A percentile compares a stretch with the other conserved stretches of the same genome.
Evolutionary conservation across 2,329 filamentous ascomycete species (phyloP).

Genomic region (Penicillium occitanis): DNA sequence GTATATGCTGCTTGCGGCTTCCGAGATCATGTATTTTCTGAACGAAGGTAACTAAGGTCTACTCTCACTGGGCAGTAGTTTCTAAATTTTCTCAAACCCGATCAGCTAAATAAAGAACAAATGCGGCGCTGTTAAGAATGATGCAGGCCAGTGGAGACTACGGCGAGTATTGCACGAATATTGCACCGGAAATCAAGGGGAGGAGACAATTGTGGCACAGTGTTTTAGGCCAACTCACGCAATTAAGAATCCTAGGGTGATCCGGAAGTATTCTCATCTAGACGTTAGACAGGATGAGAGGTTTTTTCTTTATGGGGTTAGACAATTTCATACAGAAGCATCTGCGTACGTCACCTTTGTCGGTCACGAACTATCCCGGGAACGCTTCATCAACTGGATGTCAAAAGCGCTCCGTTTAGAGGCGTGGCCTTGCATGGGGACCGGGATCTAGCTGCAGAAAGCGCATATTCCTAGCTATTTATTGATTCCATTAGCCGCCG

Average conservation of each 20-base stretch:
- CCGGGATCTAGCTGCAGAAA: background rate
- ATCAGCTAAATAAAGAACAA: background rate
- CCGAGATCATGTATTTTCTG: background rate
- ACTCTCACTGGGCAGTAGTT: background rate
- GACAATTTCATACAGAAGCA: background rate
- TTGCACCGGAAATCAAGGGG: background rate
- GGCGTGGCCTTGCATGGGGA: background rate
- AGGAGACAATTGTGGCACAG: background rate
- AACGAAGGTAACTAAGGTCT: background rate
- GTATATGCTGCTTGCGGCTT: background rate
- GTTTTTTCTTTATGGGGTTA: background rate
- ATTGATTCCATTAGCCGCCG: background rate
- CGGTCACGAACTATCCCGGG: background rate
- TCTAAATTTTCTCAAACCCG: background rate
- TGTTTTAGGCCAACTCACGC: background rate
- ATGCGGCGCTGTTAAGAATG: background rate
- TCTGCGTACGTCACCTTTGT: background rate
- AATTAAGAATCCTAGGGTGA: background rate
- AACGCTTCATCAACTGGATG: background rate
- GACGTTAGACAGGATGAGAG: background rate
- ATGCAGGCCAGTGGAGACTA: background rate
- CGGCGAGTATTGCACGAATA: background rate
- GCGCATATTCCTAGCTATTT: background rate
- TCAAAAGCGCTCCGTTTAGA: background rate
- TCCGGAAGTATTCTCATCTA: background rate